phyloP scores from a whole-genome alignment of 2,329 filamentous ascomycete species.

The Claviceps spartinae region DNA sequence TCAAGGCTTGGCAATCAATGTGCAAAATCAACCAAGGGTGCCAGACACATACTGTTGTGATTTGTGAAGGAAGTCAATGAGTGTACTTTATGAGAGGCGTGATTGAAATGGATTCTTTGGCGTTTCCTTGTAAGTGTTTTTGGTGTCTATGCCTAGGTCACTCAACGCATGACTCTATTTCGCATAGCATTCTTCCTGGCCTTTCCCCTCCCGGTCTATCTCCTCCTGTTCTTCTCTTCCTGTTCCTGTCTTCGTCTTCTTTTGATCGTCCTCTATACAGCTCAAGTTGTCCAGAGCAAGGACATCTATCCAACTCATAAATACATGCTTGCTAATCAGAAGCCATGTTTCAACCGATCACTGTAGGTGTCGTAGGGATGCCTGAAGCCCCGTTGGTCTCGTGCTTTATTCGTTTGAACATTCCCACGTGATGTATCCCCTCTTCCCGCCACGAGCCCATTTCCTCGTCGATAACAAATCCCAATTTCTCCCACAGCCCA shows the following conservation, averaged over 20 bases:
- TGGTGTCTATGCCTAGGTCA: background rate
- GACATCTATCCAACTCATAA: background rate
- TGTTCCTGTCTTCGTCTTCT: background rate
- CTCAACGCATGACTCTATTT: too few relatives aligned
- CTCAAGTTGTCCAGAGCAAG: too few relatives aligned
- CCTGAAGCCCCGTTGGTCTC: conserved; percentile 9
- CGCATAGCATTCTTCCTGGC: too few relatives aligned
- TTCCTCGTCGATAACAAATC: conserved; percentile 58
- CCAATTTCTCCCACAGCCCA: conserved; percentile 53
- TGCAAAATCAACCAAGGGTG: too few relatives aligned
- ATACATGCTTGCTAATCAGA: background rate
- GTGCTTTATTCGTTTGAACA: conserved; percentile 43
- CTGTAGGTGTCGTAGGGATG: background rate
- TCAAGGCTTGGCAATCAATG: too few relatives aligned
- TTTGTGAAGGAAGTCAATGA: too few relatives aligned
- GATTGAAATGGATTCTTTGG: background rate
- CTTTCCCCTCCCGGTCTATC: too few relatives aligned
- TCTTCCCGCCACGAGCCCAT: conserved; percentile 75
- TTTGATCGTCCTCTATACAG: background rate
- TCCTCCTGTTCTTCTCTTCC: too few relatives aligned
- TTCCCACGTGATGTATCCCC: conserved; percentile 72
- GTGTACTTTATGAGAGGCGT: background rate
- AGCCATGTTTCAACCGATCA: background rate
- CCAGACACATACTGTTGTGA: too few relatives aligned
- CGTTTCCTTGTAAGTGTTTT: background rate